Conservation (phyloP, 345 rosid species). For the Lepidium aucheri region DNA sequence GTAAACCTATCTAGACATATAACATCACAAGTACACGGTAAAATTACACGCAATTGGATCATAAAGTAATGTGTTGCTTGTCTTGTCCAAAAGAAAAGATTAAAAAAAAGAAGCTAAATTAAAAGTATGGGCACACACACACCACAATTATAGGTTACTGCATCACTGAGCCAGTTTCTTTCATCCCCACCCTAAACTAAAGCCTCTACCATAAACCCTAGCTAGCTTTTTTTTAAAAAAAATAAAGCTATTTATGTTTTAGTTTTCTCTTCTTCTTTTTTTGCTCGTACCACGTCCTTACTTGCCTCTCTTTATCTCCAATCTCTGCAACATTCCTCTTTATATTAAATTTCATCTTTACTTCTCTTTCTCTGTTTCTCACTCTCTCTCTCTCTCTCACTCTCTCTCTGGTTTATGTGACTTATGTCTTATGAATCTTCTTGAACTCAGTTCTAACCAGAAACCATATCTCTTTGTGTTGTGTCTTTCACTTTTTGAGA, state of each 20-base stretch:
- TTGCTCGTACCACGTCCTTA: slow-evolving; percentile 11
- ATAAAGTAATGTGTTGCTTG: slow-evolving; percentile 8
- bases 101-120: slow-evolving; percentile 14
- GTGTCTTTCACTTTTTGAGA: slow-evolving; percentile 2
- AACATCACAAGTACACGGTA: background rate
- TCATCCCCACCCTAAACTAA: slow-evolving; percentile 29
- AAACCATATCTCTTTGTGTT: slow-evolving; percentile 12
- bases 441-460: slow-evolving; percentile 24
- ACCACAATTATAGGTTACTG: slow-evolving; percentile 25
- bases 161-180: slow-evolving; percentile 27
- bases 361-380: slow-evolving; percentile 1
- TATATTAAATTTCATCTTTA: slow-evolving; percentile 20
- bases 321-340: slow-evolving; percentile 15
- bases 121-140: slow-evolving; percentile 26
- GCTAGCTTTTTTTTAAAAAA: background rate
- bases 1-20: background rate
- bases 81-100: slow-evolving; percentile 18
- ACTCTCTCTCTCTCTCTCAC: slow-evolving; percentile 2
- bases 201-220: slow-evolving; percentile 27
- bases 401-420: slow-evolving; percentile 1
- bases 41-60: background rate
- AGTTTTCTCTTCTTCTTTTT: background rate
- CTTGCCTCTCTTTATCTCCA: slow-evolving; percentile 20
- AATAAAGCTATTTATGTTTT: too few relatives aligned
- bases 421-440: slow-evolving; percentile 14